These are phyloP conservation scores for Amanita jacksonii DNA, from an alignment of 768 basidiomycete species.

Conservation along the genomic window DNA sequence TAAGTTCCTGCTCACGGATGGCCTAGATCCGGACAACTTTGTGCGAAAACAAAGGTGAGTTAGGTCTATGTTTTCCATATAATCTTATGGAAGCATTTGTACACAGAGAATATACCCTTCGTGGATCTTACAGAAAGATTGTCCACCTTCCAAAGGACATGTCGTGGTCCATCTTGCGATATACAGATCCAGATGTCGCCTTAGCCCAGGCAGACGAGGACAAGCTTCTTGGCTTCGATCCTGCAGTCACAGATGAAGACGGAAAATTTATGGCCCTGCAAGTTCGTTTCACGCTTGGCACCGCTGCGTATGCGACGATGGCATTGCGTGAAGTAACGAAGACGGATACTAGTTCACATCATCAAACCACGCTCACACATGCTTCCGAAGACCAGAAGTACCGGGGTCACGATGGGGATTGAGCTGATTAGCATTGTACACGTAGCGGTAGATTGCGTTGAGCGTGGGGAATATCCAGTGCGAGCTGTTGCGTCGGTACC, in stretches of 20 bases:
- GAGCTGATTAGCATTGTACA: too few species aligned
- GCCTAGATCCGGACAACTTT: conserved; percentile 85
- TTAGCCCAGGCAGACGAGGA: conserved; percentile 96
- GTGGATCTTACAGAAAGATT: conserved; percentile 90
- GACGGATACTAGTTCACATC: conserved; percentile 89
- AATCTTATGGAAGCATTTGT: conserved; percentile 4
- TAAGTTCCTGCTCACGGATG: conserved; percentile 76
- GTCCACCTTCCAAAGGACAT: conserved; percentile 77
- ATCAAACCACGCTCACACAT: conserved; percentile 71
- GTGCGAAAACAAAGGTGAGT: conserved; percentile 80
- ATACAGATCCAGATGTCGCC: conserved; percentile 89
- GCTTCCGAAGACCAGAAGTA: conserved; percentile 79
- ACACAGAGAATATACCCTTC: conserved; percentile 79
- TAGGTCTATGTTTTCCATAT: background rate
- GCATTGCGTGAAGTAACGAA: conserved; percentile 92
- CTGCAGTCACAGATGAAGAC: conserved; percentile 53
- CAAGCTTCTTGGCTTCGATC: conserved; percentile 70
- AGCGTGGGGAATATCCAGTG: too few species aligned
- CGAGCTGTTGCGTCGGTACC: too few species aligned
- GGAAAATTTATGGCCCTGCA: conserved; percentile 88
- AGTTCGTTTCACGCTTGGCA: conserved; percentile 75
- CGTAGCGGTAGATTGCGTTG: conserved; percentile 1
- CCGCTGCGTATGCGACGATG: conserved; percentile 97
- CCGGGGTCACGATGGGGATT: conserved; percentile 37
- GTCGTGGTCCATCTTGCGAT: conserved; percentile 73